Evolutionary conservation across 495 filamentous ascomycete species (phyloP).

Genomic region (Penicillium goetzii): DNA sequence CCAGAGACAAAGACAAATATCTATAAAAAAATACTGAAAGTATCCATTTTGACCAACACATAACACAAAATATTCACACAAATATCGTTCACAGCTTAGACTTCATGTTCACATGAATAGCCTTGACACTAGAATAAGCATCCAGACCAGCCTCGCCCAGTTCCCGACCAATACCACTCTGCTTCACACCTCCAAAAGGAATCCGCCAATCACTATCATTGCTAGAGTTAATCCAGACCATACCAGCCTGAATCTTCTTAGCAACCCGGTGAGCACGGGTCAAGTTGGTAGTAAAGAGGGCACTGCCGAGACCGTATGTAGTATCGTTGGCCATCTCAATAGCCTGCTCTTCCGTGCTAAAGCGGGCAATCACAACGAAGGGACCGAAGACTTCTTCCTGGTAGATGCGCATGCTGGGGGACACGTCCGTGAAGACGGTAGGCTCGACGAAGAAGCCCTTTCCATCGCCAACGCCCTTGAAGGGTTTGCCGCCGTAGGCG

Average conservation of each 20-base stretch:
- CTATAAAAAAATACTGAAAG: neutral
- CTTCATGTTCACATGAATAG: slow-evolving; percentile 70
- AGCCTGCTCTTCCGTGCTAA: slow-evolving; percentile 55
- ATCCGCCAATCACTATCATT: slow-evolving; percentile 72
- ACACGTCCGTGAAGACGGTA: slow-evolving; percentile 52
- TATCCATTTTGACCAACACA: neutral
- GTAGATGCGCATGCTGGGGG: slow-evolving; percentile 50
- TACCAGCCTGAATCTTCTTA: slow-evolving; percentile 54
- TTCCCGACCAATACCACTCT: slow-evolving; percentile 87
- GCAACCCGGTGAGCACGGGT: slow-evolving; percentile 51
- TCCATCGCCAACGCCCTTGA: slow-evolving; percentile 51
- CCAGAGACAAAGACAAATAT: slow-evolving; percentile 12
- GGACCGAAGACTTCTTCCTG: slow-evolving; percentile 64
- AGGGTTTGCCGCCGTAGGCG: slow-evolving; percentile 72
- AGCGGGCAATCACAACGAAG: slow-evolving; percentile 54
- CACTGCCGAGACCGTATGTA: slow-evolving; percentile 54
- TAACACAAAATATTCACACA: slow-evolving; percentile 1
- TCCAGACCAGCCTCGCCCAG: slow-evolving; percentile 79
- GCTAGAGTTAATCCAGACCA: slow-evolving; percentile 64
- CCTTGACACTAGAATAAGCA: slow-evolving; percentile 76
- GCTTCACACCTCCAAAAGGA: slow-evolving; percentile 91
- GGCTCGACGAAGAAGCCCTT: slow-evolving; percentile 58
- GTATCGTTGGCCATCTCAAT: slow-evolving; percentile 51
- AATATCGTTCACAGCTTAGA: slow-evolving; percentile 30
- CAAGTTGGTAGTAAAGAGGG: slow-evolving; percentile 53